phyloP scores from a whole-genome alignment of 2,329 filamentous ascomycete species.

The Shiraia bambusicola region DNA sequence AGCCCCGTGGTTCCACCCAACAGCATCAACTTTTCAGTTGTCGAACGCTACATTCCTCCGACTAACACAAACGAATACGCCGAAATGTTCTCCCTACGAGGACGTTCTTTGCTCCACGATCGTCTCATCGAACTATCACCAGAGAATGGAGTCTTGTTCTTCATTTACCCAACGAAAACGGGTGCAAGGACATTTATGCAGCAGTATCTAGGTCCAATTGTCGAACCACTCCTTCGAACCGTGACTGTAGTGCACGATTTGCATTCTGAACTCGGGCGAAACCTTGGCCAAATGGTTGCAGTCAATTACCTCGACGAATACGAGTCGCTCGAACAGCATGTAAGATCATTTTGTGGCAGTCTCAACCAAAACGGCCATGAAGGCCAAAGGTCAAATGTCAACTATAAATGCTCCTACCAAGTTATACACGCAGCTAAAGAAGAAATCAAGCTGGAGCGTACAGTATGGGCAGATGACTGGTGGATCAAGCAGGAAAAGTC shows the following conservation, averaged over 20 bases:
- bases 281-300: conserved; percentile 57
- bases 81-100: conserved; percentile 58
- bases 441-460: conserved; percentile 53
- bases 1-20: conserved; percentile 61
- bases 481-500: conserved; percentile 65
- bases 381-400: conserved; percentile 28
- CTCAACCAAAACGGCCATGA: conserved; percentile 28
- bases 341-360: conserved; percentile 31
- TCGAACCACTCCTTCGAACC: conserved; percentile 62
- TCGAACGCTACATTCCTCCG: conserved; percentile 68
- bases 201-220: conserved; percentile 61
- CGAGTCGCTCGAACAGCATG: conserved; percentile 47
- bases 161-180: conserved; percentile 62
- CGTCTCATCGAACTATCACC: conserved; percentile 61
- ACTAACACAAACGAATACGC: conserved; percentile 59
- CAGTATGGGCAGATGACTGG: conserved; percentile 62
- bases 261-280: conserved; percentile 57
- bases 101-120: conserved; percentile 60
- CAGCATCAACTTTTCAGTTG: conserved; percentile 61
- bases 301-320: conserved; percentile 58
- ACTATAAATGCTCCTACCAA: conserved; percentile 42
- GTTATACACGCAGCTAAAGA: conserved; percentile 56
- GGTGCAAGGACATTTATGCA: conserved; percentile 61
- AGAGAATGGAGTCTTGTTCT: conserved; percentile 58
- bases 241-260: conserved; percentile 61